Evolutionary conservation across 371 early-diverging fungal species (phyloP).

Genomic region (Apophysomyces ossiformis): DNA sequence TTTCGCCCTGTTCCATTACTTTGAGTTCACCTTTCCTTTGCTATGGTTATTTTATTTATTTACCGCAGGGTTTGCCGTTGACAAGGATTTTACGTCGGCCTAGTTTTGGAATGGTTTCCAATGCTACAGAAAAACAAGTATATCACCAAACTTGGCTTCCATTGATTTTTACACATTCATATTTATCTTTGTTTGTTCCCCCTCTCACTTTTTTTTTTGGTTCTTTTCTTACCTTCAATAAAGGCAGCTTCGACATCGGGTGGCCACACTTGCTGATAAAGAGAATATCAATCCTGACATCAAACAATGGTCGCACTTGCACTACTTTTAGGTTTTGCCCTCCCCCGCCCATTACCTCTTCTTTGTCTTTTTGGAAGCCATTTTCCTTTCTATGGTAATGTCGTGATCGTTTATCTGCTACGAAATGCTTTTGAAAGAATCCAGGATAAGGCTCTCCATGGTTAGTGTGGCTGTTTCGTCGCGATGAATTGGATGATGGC

Average conservation of each 20-base stretch:
- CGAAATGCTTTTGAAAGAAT: slow-evolving; percentile 15
- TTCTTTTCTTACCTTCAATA: slow-evolving; percentile 61
- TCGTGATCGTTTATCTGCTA: slow-evolving; percentile 20
- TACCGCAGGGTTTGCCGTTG: slow-evolving; percentile 70
- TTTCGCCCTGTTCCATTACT: slow-evolving; percentile 55
- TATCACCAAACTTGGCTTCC: too few relatives aligned
- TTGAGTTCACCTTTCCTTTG: not conserved
- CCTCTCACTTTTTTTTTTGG: too few relatives aligned
- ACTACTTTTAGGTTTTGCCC: not conserved
- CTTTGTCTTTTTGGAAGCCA: slow-evolving; percentile 24
- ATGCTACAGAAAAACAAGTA: slow-evolving; percentile 32
- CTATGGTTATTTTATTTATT: slow-evolving; percentile 5
- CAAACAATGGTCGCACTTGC: not conserved
- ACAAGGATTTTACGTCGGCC: slow-evolving; percentile 65
- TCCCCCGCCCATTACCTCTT: slow-evolving; percentile 19
- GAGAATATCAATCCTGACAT: slow-evolving; percentile 8
- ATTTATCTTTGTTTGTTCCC: not conserved
- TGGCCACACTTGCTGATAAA: slow-evolving; percentile 71
- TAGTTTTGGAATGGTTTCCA: slow-evolving; percentile 61
- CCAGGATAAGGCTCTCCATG: slow-evolving; percentile 16
- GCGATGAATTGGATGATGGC: slow-evolving; percentile 27
- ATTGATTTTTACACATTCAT: not conserved
- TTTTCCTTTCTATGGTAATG: slow-evolving; percentile 21
- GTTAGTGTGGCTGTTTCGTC: slow-evolving; percentile 20
- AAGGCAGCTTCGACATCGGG: slow-evolving; percentile 70